These are phyloP conservation scores for Plasmodium relictum DNA, from an alignment of 169 alveolate species.

Conservation along the genomic window DNA sequence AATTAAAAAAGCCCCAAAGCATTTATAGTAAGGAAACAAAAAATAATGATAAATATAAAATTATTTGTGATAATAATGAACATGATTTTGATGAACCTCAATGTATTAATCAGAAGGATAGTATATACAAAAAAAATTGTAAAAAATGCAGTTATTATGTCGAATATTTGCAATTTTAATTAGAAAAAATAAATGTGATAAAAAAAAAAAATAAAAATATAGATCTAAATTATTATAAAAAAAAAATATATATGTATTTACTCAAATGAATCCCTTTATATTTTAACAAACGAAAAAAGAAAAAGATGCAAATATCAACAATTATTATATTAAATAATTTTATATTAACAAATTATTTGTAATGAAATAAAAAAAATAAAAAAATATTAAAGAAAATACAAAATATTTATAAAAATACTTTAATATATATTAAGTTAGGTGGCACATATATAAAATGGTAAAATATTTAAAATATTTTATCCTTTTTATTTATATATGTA, in stretches of 20 bases:
- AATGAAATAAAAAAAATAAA: too few relatives aligned
- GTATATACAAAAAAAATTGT: constrained; percentile 27
- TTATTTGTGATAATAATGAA: constrained; percentile 54
- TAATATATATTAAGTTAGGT: too few relatives aligned
- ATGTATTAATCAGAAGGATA: constrained; percentile 41
- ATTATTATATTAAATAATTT: neutral
- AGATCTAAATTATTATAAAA: neutral
- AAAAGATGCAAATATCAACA: neutral
- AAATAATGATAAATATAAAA: constrained; percentile 25
- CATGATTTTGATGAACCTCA: constrained; percentile 50
- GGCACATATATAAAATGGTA: too few relatives aligned
- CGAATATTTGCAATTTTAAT: constrained; percentile 53
- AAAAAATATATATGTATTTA: constrained; percentile 1
- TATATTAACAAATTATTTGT: neutral
- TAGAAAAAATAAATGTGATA: neutral
- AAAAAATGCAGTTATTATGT: constrained; percentile 37
- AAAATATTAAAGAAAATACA: too few relatives aligned
- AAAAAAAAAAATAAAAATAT: neutral
- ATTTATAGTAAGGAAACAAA: constrained; percentile 45
- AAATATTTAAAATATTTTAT: neutral
- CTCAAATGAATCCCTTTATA: neutral
- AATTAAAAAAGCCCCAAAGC: constrained; percentile 26
- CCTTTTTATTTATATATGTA: neutral
- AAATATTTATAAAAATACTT: too few relatives aligned
- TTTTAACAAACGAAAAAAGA: constrained; percentile 7